A percentile compares a stretch with the other conserved stretches of the same genome.
Evolutionary conservation across 2,329 filamentous ascomycete species (phyloP).

Genomic region (Fusarium albosuccineum): DNA sequence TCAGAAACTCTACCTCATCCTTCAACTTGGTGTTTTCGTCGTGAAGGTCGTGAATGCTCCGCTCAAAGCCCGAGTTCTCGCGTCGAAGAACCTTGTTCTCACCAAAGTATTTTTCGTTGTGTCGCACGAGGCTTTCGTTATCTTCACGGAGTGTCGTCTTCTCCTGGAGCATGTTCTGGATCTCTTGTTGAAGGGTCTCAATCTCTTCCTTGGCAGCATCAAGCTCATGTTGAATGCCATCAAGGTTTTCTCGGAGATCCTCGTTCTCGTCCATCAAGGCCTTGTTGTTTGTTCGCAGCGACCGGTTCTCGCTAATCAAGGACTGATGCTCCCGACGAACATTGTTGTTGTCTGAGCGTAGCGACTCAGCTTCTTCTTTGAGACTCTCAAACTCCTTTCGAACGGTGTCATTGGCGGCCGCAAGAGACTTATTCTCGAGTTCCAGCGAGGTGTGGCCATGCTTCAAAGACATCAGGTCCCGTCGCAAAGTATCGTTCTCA

Average conservation of each 20-base stretch:
- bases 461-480: constrained; percentile 57
- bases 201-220: constrained; percentile 57
- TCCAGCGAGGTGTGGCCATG: constrained; percentile 54
- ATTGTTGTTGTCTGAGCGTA: constrained; percentile 58
- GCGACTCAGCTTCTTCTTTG: constrained; percentile 56
- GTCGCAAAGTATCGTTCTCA: constrained; percentile 55
- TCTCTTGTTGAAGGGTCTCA: constrained; percentile 55
- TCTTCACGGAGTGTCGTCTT: constrained; percentile 62
- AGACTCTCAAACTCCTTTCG: constrained; percentile 53
- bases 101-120: constrained; percentile 67
- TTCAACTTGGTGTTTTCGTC: constrained; percentile 62
- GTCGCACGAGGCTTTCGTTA: constrained; percentile 65
- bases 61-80: constrained; percentile 63
- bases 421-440: constrained; percentile 58
- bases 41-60: constrained; percentile 60
- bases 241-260: constrained; percentile 58
- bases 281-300: constrained; percentile 58
- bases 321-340: constrained; percentile 59
- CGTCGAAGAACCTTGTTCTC: constrained; percentile 64
- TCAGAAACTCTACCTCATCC: constrained; percentile 61
- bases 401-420: constrained; percentile 56
- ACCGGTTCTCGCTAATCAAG: constrained; percentile 59
- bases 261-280: constrained; percentile 58
- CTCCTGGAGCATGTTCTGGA: constrained; percentile 57
- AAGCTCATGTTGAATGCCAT: constrained; percentile 57